Conservation (phyloP, 257 asterid genomes). For the Misopates orontium region DNA sequence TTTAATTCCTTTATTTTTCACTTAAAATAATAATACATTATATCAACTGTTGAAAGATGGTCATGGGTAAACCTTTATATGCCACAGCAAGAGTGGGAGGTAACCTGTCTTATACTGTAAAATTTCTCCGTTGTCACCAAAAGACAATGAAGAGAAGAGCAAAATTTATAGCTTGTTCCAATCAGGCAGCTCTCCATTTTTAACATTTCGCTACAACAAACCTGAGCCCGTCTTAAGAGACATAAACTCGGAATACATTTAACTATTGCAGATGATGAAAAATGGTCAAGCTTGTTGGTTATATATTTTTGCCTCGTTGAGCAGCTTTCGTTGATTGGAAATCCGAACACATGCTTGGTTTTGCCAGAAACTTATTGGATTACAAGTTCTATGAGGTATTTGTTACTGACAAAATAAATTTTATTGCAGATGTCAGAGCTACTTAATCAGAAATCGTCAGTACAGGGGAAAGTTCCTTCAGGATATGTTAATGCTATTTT, state of each 20-base stretch:
- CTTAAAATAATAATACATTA: too few relatives aligned
- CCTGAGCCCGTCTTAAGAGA: not conserved
- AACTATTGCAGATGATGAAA: conserved; percentile 2
- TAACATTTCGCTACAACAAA: not conserved
- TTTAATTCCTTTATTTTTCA: too few relatives aligned
- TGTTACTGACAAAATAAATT: conserved; percentile 28
- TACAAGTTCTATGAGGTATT: conserved; percentile 8
- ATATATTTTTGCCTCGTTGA: conserved; percentile 3
- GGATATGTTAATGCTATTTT: conserved; percentile 86
- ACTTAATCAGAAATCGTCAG: conserved; percentile 83
- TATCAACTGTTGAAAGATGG: too few relatives aligned
- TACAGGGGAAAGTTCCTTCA: conserved; percentile 93
- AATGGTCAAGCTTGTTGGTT: not conserved
- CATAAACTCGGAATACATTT: not conserved
- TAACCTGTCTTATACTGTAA: too few relatives aligned
- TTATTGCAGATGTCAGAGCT: conserved; percentile 90
- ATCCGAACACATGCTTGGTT: conserved; percentile 10
- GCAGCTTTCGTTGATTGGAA: not conserved
- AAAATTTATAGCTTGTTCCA: not conserved
- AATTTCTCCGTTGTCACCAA: not conserved
- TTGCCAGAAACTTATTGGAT: not conserved
- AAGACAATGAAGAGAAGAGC: not conserved
- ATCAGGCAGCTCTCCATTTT: too few relatives aligned
- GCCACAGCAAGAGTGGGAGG: too few relatives aligned
- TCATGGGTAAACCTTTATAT: too few relatives aligned